Conservation (phyloP, 2,329 filamentous ascomycete species). For the Fusarium burgessii region DNA sequence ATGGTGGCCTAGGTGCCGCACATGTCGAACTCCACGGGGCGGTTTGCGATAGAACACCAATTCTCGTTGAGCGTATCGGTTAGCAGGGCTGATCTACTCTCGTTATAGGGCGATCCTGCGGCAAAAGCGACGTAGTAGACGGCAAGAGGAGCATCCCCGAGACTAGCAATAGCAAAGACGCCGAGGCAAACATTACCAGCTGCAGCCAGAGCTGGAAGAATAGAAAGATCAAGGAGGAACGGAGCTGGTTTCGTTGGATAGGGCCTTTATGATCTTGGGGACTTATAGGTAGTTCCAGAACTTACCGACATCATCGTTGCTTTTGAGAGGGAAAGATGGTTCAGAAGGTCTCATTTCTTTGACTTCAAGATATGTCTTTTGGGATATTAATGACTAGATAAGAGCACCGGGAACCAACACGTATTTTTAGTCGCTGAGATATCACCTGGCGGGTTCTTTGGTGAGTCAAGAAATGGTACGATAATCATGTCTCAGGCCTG, state of each 20-base stretch:
- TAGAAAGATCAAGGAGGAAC: rapidly evolving
- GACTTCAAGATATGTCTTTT: rapidly evolving
- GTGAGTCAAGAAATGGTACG: rapidly evolving
- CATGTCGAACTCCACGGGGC: background rate
- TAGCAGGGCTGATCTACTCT: background rate
- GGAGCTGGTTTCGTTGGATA: background rate
- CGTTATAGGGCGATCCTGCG: background rate
- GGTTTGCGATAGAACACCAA: background rate
- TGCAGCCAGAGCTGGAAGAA: background rate
- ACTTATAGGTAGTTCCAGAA: too few relatives aligned
- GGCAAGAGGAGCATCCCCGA: background rate
- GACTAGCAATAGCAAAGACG: background rate
- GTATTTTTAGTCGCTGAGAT: background rate
- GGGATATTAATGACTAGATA: rapidly evolving
- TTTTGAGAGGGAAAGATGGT: rapidly evolving
- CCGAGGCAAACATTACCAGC: background rate
- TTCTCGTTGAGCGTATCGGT: background rate
- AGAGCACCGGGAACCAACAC: rapidly evolving
- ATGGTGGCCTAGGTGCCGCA: background rate
- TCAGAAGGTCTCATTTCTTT: background rate
- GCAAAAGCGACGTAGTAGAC: background rate
- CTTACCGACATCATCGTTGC: background rate
- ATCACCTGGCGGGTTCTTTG: rapidly evolving
- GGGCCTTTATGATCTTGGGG: background rate
- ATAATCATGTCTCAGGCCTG: rapidly evolving